These are phyloP conservation scores for Nitzschia inconspicua DNA, from an alignment of 108 stramenopile species.

Conservation along the genomic window DNA sequence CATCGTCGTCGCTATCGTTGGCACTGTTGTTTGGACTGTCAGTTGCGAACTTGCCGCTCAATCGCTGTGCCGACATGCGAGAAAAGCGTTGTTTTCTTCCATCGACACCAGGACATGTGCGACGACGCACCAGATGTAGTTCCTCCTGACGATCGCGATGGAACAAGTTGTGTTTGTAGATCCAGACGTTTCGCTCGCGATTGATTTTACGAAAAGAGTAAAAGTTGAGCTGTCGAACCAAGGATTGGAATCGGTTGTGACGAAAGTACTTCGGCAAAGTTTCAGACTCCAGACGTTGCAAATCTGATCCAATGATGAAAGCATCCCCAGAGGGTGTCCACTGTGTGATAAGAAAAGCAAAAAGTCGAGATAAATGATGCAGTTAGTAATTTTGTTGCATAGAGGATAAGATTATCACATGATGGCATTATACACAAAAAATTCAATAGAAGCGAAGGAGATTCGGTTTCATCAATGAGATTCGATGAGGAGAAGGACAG, in stretches of 20 bases:
- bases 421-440: too few relatives aligned
- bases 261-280: slow-evolving; percentile 90
- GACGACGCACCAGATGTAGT: slow-evolving; percentile 81
- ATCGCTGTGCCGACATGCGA: slow-evolving; percentile 27
- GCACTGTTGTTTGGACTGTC: slow-evolving; percentile 1
- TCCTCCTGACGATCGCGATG: slow-evolving; percentile 88
- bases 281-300: slow-evolving; percentile 72
- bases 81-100: slow-evolving; percentile 76
- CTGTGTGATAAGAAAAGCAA: slow-evolving; percentile 34
- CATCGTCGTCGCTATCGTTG: slow-evolving; percentile 20
- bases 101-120: slow-evolving; percentile 81
- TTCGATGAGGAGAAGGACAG: slow-evolving; percentile 1
- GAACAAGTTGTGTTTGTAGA: slow-evolving; percentile 92
- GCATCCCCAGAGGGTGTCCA: slow-evolving; percentile 83
- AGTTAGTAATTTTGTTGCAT: background rate
- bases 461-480: background rate
- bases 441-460: background rate
- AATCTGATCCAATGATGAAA: slow-evolving; percentile 75
- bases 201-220: slow-evolving; percentile 76
- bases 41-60: slow-evolving; percentile 22
- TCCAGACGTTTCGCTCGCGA: slow-evolving; percentile 91
- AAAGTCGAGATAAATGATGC: background rate
- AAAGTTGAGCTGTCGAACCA: slow-evolving; percentile 85
- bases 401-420: background rate
- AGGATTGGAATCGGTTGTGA: slow-evolving; percentile 91